A percentile compares a stretch with the other conserved stretches of the same genome.
Evolutionary conservation across 192 early-diverging fungal species (phyloP).

Genomic region (Spizellomyces punctatus): DNA sequence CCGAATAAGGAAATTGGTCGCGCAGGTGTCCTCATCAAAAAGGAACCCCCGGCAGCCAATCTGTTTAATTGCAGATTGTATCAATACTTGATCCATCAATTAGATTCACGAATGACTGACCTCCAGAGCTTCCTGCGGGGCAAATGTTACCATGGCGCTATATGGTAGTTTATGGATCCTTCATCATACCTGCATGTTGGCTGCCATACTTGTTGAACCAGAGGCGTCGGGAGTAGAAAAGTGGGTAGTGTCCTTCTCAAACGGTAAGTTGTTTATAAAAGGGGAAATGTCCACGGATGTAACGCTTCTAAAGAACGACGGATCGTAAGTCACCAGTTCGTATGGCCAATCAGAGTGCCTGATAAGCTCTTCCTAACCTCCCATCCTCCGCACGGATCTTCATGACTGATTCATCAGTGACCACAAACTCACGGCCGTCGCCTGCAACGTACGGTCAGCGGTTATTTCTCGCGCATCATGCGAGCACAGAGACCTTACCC

Average conservation of each 20-base stretch:
- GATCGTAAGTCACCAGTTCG: no score
- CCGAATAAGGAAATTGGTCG: conserved; percentile 64
- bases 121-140: no score
- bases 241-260: conserved; percentile 39
- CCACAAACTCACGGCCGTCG: conserved; percentile 59
- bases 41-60: conserved; percentile 41
- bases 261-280: conserved; percentile 57
- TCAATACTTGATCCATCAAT: no score
- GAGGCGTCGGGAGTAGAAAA: conserved; percentile 56
- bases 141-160: no score
- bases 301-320: conserved; percentile 9
- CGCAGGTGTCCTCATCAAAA: conserved; percentile 65
- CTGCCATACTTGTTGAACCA: conserved; percentile 63
- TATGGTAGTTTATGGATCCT: no score
- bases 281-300: conserved; percentile 50
- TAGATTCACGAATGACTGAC: no score
- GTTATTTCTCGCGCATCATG: neutral
- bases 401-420: conserved; percentile 33
- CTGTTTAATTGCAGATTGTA: conserved; percentile 28
- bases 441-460: neutral
- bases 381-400: conserved; percentile 62
- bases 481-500: neutral
- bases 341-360: no score
- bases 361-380: neutral
- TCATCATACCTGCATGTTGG: conserved; percentile 50